Base-by-base conservation (phyloP, 2,329 filamentous ascomycete genomes). In the Pseudonectria buxi region DNA sequence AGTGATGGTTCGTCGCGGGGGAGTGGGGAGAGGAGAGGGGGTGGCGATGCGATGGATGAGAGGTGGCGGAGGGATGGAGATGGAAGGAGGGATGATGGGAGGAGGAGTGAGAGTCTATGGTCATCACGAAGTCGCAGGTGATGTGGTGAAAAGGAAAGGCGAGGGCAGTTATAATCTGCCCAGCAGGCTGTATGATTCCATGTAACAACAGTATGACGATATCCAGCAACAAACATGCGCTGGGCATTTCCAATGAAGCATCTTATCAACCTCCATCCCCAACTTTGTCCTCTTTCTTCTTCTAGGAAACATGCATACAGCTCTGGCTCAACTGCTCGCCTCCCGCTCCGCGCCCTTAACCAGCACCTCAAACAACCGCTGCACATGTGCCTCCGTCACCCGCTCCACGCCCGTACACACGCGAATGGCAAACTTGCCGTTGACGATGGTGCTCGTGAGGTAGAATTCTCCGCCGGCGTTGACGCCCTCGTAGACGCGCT, bases 391-490 rank as follows among this genome's bases (percentile, higher is more conserved):
- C 57, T 90, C 80, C 0, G 81, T 77, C 27, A 76, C 67, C 15
- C 74, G 66, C 49, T 83, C 85, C n/a, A 55, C 58, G 1, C 76
- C 81, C 37, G 85, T 87, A 14, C 90, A 82, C 26, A 95, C 77
- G 0, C 90, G 72, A 41, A 96, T 94, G 2, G 83, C 81, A 58
- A 86, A 86, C 14, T 78, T 69, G 1, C 78, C 83, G 7, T 76
- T 77, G 10, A 94, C 71, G 4, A 87, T 74, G 2, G 81, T 83
- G 28, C 79, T 82, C 0, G 88, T 95, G 15, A 95, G 65, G 61
- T 86, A 95, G 37, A 94, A 83, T 58, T 86, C 78, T 1, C 86
- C 86, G 7, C 74, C 67, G 3, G 68, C 67, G 50, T 94, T 90
- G 18, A 95, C 73, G 15, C 68, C 59, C 51, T 92, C 83, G 50